Conservation (phyloP, 2,329 filamentous ascomycete genomes). For the Pseudogymnoascus sp. region DNA sequence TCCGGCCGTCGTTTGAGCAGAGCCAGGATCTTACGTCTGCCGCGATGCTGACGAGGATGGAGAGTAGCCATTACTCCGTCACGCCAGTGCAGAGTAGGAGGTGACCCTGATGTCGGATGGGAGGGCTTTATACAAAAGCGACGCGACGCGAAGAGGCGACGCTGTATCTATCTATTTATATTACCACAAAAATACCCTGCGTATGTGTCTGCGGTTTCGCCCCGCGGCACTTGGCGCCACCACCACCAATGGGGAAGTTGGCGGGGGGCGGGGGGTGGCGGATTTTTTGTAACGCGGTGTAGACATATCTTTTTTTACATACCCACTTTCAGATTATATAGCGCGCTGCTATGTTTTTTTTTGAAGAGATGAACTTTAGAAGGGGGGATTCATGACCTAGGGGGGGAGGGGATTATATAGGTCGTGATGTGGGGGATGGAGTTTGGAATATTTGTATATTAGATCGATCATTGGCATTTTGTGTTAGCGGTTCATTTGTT, state of each 20-base stretch:
- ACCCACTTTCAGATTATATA: background rate
- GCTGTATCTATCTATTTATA: slow-evolving; percentile 2
- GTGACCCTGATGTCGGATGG: background rate
- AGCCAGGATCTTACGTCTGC: slow-evolving; percentile 89
- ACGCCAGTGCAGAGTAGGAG: slow-evolving; percentile 21
- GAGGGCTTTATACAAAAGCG: background rate
- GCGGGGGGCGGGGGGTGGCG: background rate
- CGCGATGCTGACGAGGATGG: slow-evolving; percentile 74
- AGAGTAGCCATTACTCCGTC: slow-evolving; percentile 52
- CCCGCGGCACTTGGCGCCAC: background rate
- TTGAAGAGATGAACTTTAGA: background rate
- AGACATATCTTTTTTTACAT: background rate
- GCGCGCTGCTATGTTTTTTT: background rate
- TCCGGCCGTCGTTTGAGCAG: slow-evolving; percentile 78
- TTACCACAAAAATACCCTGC: background rate
- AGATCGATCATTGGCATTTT: background rate
- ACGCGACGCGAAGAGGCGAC: background rate
- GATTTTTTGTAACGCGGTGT: background rate
- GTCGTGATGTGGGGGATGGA: background rate
- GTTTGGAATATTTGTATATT: slow-evolving; percentile 5
- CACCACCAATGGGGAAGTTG: background rate
- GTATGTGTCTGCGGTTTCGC: background rate
- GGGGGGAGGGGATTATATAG: background rate
- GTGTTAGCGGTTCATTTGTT: background rate
- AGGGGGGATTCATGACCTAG: background rate